phyloP scores from a whole-genome alignment of 2,329 filamentous ascomycete species.

The Rhinocladiella similis region DNA sequence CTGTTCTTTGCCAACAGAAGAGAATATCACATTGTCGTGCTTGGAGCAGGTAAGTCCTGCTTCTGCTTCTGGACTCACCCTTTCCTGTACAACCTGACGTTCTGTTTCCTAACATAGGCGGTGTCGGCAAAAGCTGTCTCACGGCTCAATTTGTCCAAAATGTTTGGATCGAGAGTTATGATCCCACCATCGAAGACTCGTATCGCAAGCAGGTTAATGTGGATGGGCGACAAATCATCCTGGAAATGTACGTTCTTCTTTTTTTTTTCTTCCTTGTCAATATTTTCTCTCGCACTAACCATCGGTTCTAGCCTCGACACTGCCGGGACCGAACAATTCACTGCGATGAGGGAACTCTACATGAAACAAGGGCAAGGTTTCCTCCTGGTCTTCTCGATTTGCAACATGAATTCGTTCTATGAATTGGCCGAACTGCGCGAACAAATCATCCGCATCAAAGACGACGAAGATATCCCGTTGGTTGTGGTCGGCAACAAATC shows the following conservation, averaged over 20 bases:
- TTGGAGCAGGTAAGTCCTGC: slow-evolving; percentile 68
- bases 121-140: slow-evolving; percentile 88
- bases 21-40: slow-evolving; percentile 80
- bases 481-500: slow-evolving; percentile 92
- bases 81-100: too few species aligned
- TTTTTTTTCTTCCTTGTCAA: not conserved
- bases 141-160: slow-evolving; percentile 94
- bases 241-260: slow-evolving; percentile 72
- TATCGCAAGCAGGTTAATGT: slow-evolving; percentile 87
- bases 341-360: slow-evolving; percentile 67
- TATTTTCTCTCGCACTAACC: slow-evolving; percentile 83
- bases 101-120: slow-evolving; percentile 54
- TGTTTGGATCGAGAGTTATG: slow-evolving; percentile 90
- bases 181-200: slow-evolving; percentile 85
- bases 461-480: slow-evolving; percentile 79
- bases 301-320: slow-evolving; percentile 71
- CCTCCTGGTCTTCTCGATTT: slow-evolving; percentile 88
- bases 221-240: slow-evolving; percentile 82
- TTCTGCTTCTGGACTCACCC: too few species aligned
- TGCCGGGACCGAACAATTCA: slow-evolving; percentile 89
- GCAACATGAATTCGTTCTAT: slow-evolving; percentile 76
- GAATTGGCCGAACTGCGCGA: slow-evolving; percentile 80
- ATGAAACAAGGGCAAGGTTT: slow-evolving; percentile 95
- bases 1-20: slow-evolving; percentile 50
- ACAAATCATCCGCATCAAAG: slow-evolving; percentile 88